Base-by-base conservation (phyloP, 2,329 filamentous ascomycete species). In the Elsinoe perseae region DNA sequence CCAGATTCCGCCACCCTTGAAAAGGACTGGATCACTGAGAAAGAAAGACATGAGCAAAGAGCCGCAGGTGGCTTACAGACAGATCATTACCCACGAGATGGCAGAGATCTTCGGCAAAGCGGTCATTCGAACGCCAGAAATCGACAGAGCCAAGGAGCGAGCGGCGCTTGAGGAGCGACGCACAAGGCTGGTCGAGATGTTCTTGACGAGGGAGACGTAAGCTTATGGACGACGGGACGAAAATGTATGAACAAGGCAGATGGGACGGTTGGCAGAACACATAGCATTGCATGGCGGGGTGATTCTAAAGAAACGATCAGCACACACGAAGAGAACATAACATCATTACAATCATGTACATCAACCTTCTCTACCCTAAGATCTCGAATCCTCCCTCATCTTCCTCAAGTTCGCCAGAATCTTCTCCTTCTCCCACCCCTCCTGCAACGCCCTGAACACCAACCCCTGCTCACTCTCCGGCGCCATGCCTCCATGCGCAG, bases 131-230 rank as follows among this genome's bases (percentile, higher is more conserved):
- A 67, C 72, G 1, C 66, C 72, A 1, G 63, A 48, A 2, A 71
- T 68, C 1, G 59, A 66, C 18, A 77, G 70, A 58, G 80, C 81
- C 4, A 81, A 80, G 69, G 85, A 87, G 58, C 80, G 73, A 61
- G 83, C 77, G 58, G 70, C 73, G 0, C 69, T 77, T 12, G 82
- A 84, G 60, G 86, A 86, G 57, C 80, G 80, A 66, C 86, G 83
- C 73, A 76, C 77, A 56, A 77, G 77, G 8, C 71, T 91, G 10
- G 67, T 95, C 27, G 86, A 90, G 66, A 72, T 89, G 25, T 95
- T 95, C 61, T 65, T 89, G 58, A 74, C 71, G 46, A 68, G 68
- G 50, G 65, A 68, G 40, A 36, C 32, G n/a, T 36, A 14, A 36
- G 32, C 12, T 36, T 9, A 36, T 14, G 32, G n/a, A 36, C n/a